Evolutionary conservation across 2,329 filamentous ascomycete species (phyloP).

Genomic region (Cladophialophora chaetospira): DNA sequence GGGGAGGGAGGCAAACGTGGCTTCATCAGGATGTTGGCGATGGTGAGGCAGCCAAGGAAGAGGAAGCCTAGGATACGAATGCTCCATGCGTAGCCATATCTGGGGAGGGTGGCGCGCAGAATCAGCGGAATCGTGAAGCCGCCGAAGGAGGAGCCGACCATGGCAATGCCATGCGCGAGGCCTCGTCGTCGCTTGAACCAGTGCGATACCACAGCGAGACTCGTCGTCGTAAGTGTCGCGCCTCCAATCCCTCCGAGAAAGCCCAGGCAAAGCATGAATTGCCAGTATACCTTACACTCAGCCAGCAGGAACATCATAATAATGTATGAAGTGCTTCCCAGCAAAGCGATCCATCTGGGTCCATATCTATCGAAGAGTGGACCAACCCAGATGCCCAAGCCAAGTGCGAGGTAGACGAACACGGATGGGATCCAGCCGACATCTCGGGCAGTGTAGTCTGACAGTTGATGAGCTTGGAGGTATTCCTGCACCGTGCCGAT

Average conservation of each 20-base stretch:
- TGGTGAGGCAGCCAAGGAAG: slow-evolving; percentile 38
- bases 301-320: slow-evolving; percentile 50
- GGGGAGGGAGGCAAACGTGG: slow-evolving; percentile 38
- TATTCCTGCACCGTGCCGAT: slow-evolving; percentile 55
- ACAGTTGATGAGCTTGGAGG: slow-evolving; percentile 49
- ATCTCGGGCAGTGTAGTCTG: slow-evolving; percentile 45
- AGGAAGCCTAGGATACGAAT: slow-evolving; percentile 43
- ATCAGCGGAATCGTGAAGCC: slow-evolving; percentile 43
- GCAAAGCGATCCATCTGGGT: slow-evolving; percentile 43
- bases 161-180: slow-evolving; percentile 44
- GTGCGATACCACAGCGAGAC: slow-evolving; percentile 43
- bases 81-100: slow-evolving; percentile 41
- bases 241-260: slow-evolving; percentile 41
- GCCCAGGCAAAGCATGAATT: slow-evolving; percentile 48
- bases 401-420: slow-evolving; percentile 49
- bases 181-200: slow-evolving; percentile 45
- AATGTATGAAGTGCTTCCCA: slow-evolving; percentile 43
- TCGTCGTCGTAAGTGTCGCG: slow-evolving; percentile 42
- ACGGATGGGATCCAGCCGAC: slow-evolving; percentile 55
- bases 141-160: slow-evolving; percentile 43
- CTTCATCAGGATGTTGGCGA: slow-evolving; percentile 40
- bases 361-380: slow-evolving; percentile 54
- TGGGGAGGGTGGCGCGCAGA: slow-evolving; percentile 36
- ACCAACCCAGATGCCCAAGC: slow-evolving; percentile 52
- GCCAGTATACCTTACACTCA: slow-evolving; percentile 52